A percentile compares a stretch with the other conserved stretches of the same genome.
These are phyloP conservation scores for Sphaceloma murrayae DNA, from an alignment of 2,329 filamentous ascomycete species.

Conservation along the genomic window DNA sequence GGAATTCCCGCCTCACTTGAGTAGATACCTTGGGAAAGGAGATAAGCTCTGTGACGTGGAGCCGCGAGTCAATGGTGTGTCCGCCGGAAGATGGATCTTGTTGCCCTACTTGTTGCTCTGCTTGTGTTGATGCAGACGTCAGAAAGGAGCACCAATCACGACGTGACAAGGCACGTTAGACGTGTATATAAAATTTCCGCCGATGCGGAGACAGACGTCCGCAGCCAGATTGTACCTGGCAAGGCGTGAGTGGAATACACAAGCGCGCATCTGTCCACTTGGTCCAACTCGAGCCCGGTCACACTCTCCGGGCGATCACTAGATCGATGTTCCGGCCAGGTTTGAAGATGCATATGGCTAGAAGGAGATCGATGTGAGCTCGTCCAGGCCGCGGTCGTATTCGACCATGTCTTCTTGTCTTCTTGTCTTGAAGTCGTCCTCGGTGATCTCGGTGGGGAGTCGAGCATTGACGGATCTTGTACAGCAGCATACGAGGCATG, in stretches of 20 bases:
- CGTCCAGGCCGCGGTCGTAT: no score
- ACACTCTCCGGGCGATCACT: constrained; percentile 11
- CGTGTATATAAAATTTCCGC: constrained; percentile 11
- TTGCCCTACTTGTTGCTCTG: no score
- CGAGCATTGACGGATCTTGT: no score
- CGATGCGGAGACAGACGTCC: constrained; percentile 12
- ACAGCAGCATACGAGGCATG: no score
- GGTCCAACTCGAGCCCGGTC: constrained; percentile 7
- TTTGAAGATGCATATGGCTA: constrained; percentile 1
- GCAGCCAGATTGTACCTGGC: constrained; percentile 10
- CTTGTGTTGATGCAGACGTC: no score
- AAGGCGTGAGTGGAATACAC: constrained; percentile 4
- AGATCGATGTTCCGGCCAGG: not conserved
- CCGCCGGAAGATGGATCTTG: no score
- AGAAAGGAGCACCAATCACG: no score
- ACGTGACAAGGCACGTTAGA: constrained; percentile 10
- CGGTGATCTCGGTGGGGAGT: no score
- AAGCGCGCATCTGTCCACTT: constrained; percentile 8
- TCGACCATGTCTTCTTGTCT: no score
- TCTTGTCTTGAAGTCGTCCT: no score
- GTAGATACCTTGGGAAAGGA: constrained; percentile 14
- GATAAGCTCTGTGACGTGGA: not conserved
- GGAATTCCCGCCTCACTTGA: constrained; percentile 6
- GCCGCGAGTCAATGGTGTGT: constrained; percentile 3
- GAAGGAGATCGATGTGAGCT: not conserved